Conservation (phyloP, 257 asterid genomes). For the Nicotiana knightiana region DNA sequence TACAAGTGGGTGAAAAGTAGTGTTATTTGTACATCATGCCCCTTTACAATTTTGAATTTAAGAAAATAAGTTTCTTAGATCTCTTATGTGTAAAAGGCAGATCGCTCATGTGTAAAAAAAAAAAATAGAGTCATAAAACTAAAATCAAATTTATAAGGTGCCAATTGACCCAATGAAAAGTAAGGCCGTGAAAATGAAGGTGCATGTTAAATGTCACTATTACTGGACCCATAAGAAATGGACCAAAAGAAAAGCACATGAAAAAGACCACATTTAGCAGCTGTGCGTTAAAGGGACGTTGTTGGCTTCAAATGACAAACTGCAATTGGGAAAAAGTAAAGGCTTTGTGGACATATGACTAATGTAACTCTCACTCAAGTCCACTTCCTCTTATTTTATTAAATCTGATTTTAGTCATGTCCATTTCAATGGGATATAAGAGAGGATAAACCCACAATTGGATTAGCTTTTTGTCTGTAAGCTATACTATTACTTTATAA, state of each 20-base stretch:
- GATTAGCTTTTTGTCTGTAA: conserved; percentile 12
- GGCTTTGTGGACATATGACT: neutral
- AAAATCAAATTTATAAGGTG: no score
- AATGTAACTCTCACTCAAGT: neutral
- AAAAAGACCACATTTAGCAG: conserved; percentile 11
- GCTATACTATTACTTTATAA: neutral
- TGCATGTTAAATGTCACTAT: conserved; percentile 2
- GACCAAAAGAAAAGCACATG: conserved; percentile 1
- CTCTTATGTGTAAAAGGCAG: no score
- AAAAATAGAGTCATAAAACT: no score
- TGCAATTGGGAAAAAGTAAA: neutral
- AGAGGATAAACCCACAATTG: neutral
- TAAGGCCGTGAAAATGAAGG: conserved; percentile 15
- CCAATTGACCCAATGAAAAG: no score
- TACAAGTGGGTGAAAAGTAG: conserved; percentile 11
- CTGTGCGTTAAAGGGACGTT: neutral
- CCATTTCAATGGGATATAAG: conserved; percentile 24
- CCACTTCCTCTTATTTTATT: conserved; percentile 6
- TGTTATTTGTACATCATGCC: no score
- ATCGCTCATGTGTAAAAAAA: no score
- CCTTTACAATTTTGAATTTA: no score
- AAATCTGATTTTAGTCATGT: conserved; percentile 8
- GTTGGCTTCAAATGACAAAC: neutral
- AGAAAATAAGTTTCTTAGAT: no score
- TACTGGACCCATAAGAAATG: conserved; percentile 3